Conservation (phyloP, 2,329 filamentous ascomycete genomes). For the Phyllosticta capitalensis region DNA sequence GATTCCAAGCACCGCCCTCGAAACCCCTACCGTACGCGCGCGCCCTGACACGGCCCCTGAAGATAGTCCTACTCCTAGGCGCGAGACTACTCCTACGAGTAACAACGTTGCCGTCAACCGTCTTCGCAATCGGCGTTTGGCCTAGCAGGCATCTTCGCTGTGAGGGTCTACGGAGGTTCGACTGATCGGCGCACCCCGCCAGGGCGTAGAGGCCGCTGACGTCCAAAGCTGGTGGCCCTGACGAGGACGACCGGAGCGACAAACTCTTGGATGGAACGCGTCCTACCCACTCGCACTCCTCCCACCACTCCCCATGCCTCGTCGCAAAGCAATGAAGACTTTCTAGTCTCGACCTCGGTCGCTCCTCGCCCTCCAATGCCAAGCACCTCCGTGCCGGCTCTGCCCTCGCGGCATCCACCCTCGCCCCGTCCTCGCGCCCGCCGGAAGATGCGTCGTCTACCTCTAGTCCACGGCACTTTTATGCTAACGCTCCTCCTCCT, state of each 20-base stretch:
- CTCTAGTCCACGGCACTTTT: not conserved
- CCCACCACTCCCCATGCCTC: not conserved
- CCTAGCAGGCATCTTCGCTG: conserved; percentile 9
- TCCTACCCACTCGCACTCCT: too few relatives aligned
- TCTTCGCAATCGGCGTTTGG: not conserved
- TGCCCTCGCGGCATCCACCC: not conserved
- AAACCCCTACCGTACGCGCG: not conserved
- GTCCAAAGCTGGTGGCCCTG: not conserved
- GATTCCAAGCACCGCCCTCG: not conserved
- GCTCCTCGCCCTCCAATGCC: not conserved
- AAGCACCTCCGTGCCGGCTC: not conserved
- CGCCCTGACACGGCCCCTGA: not conserved
- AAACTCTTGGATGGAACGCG: conserved; percentile 8
- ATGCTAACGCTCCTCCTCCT: not conserved
- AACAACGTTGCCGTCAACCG: not conserved
- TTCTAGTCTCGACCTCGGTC: conserved; percentile 2
- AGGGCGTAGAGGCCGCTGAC: not conserved
- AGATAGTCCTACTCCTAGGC: not conserved
- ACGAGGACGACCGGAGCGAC: conserved; percentile 3
- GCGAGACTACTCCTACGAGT: not conserved
- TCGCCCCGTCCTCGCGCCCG: conserved; percentile 1
- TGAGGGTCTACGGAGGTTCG: too few relatives aligned
- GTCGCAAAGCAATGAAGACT: not conserved
- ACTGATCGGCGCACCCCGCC: conserved; percentile 8
- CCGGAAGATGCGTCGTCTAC: conserved; percentile 5